Evolutionary conservation across 2,329 filamentous ascomycete species (phyloP).

Genomic region (Teratosphaeria viscida): DNA sequence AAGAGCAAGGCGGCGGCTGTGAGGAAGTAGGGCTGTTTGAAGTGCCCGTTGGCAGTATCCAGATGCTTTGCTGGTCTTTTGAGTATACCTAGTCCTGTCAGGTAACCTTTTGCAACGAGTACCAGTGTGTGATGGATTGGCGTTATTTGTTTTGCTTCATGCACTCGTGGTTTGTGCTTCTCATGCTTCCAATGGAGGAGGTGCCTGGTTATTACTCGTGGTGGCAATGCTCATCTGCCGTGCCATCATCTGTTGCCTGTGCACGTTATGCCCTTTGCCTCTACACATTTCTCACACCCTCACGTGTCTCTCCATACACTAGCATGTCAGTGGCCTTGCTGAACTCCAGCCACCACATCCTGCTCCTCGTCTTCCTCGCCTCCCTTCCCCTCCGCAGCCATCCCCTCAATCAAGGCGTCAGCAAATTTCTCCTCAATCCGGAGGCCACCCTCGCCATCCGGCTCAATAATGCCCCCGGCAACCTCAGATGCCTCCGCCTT

Average conservation of each 20-base stretch:
- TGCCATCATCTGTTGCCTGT: not conserved
- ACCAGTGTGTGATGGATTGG: not conserved
- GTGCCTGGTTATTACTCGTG: not conserved
- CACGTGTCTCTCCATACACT: not conserved
- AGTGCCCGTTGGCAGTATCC: too few relatives aligned
- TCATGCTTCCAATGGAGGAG: not conserved
- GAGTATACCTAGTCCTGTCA: too few relatives aligned
- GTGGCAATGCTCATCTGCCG: not conserved
- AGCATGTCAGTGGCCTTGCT: not conserved
- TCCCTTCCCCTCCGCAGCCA: not conserved
- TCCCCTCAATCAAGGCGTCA: not conserved
- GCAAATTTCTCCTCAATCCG: not conserved
- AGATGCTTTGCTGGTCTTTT: too few relatives aligned
- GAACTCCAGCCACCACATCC: not conserved
- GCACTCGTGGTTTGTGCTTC: not conserved
- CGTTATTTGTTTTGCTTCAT: not conserved
- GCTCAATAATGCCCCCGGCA: not conserved
- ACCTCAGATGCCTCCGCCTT: not conserved
- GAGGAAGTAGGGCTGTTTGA: not conserved
- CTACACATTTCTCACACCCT: not conserved
- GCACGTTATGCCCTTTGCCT: not conserved
- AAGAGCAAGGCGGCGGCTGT: not conserved
- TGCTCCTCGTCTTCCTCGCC: not conserved
- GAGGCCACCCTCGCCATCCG: not conserved
- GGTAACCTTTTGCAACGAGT: conserved; percentile 19